phyloP scores from a whole-genome alignment of 371 early-diverging fungal species.

The Rhizopus stolonifer region DNA sequence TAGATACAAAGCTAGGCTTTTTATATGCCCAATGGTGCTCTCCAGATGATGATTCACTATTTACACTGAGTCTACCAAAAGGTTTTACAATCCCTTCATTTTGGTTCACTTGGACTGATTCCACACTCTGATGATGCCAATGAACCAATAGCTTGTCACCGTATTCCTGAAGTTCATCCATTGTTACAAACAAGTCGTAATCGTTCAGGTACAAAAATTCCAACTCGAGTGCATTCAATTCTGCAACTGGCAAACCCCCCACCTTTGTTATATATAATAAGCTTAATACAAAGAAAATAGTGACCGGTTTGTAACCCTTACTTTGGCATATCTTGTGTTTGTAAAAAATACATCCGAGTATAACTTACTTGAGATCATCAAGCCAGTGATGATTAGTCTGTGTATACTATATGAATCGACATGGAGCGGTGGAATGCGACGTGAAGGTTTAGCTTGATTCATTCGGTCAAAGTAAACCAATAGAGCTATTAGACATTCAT shows the following conservation, averaged over 20 bases:
- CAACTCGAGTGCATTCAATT: slow-evolving; percentile 88
- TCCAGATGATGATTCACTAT: background rate
- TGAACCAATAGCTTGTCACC: slow-evolving; percentile 69
- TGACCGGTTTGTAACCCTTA: too few species aligned
- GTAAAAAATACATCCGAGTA: slow-evolving; percentile 90
- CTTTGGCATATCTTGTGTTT: slow-evolving; percentile 86
- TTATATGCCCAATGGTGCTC: background rate
- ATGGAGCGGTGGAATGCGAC: slow-evolving; percentile 43
- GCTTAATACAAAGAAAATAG: background rate
- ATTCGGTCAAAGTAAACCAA: slow-evolving; percentile 83
- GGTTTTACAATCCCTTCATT: slow-evolving; percentile 13
- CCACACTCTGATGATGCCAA: slow-evolving; percentile 50
- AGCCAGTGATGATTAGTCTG: slow-evolving; percentile 80
- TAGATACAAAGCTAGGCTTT: background rate
- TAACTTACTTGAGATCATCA: slow-evolving; percentile 84
- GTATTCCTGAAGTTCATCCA: slow-evolving; percentile 78
- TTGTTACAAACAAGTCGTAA: slow-evolving; percentile 73
- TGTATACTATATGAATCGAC: slow-evolving; percentile 89
- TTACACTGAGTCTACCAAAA: slow-evolving; percentile 14
- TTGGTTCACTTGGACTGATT: background rate
- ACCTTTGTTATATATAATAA: slow-evolving; percentile 60
- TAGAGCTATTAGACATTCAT: slow-evolving; percentile 80
- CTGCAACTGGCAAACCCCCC: slow-evolving; percentile 88
- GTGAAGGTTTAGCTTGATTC: slow-evolving; percentile 49
- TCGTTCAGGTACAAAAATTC: slow-evolving; percentile 73